These are phyloP conservation scores for Talaromyces pinophilus DNA, from an alignment of 2,329 filamentous ascomycete species.

Conservation along the genomic window DNA sequence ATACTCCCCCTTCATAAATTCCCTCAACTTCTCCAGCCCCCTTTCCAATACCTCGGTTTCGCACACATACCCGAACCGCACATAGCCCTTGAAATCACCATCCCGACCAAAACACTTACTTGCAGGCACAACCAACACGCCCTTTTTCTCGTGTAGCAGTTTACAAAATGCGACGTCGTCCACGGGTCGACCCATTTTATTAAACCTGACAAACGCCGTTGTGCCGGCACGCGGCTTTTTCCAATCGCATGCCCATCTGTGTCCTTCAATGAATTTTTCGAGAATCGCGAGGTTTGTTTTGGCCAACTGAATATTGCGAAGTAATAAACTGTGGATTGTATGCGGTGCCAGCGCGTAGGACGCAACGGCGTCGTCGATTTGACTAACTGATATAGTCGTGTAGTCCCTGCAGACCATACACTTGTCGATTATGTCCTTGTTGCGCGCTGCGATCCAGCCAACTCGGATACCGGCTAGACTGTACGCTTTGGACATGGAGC, in stretches of 20 bases:
- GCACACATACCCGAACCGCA: conserved; percentile 75
- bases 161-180: conserved; percentile 73
- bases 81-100: conserved; percentile 69
- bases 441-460: conserved; percentile 77
- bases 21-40: conserved; percentile 59
- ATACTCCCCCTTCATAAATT: conserved; percentile 58
- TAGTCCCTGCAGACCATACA: conserved; percentile 72
- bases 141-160: conserved; percentile 66
- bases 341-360: conserved; percentile 68
- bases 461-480: conserved; percentile 77
- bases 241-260: conserved; percentile 67
- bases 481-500: conserved; percentile 84
- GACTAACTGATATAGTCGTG: conserved; percentile 83
- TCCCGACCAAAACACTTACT: conserved; percentile 69
- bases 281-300: conserved; percentile 67
- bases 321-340: conserved; percentile 65
- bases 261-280: conserved; percentile 66
- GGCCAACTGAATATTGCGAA: conserved; percentile 66
- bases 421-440: conserved; percentile 61
- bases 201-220: conserved; percentile 74
- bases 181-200: conserved; percentile 61
- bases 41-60: conserved; percentile 68
- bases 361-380: conserved; percentile 76
- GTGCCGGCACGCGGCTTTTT: conserved; percentile 75
- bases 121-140: conserved; percentile 74